Conservation (phyloP, 148 eudicot species). For the Nepenthes mirabilis region DNA sequence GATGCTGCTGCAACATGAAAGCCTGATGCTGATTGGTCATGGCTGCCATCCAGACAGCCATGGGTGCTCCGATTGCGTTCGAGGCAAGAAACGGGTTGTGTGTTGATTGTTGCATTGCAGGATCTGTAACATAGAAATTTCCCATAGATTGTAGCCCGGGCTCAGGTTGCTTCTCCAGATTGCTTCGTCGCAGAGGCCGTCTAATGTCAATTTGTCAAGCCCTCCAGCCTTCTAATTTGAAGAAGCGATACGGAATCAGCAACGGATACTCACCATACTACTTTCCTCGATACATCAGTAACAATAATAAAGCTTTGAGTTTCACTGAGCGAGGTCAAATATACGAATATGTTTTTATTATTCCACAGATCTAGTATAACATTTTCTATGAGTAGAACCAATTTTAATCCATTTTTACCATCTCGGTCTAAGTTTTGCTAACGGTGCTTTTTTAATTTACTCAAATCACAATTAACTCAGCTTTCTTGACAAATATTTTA, state of each 20-base stretch:
- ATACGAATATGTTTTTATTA: too few relatives aligned
- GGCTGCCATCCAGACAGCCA: slow-evolving; percentile 67
- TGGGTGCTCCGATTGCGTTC: slow-evolving; percentile 44
- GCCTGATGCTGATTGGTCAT: slow-evolving; percentile 71
- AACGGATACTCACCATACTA: neutral
- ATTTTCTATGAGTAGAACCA: too few relatives aligned
- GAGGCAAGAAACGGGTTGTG: slow-evolving; percentile 71
- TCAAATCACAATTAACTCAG: too few relatives aligned
- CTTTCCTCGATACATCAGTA: neutral
- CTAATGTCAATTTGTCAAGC: slow-evolving; percentile 69
- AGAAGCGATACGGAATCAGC: neutral
- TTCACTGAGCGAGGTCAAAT: too few relatives aligned
- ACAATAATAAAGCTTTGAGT: neutral
- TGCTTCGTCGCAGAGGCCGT: slow-evolving; percentile 92
- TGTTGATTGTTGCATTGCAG: slow-evolving; percentile 41
- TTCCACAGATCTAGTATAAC: too few relatives aligned
- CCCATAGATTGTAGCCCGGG: slow-evolving; percentile 85
- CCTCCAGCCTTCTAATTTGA: slow-evolving; percentile 55
- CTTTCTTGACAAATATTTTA: too few relatives aligned
- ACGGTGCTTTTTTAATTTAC: too few relatives aligned
- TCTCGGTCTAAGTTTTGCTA: too few relatives aligned
- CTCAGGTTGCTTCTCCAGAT: slow-evolving; percentile 75
- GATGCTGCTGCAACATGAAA: slow-evolving; percentile 50
- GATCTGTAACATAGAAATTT: slow-evolving; percentile 30
- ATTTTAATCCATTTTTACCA: too few relatives aligned